These are phyloP conservation scores for Sugiyamaella boreocaroliniensis DNA, from an alignment of 805 yeast species.

Conservation along the genomic window DNA sequence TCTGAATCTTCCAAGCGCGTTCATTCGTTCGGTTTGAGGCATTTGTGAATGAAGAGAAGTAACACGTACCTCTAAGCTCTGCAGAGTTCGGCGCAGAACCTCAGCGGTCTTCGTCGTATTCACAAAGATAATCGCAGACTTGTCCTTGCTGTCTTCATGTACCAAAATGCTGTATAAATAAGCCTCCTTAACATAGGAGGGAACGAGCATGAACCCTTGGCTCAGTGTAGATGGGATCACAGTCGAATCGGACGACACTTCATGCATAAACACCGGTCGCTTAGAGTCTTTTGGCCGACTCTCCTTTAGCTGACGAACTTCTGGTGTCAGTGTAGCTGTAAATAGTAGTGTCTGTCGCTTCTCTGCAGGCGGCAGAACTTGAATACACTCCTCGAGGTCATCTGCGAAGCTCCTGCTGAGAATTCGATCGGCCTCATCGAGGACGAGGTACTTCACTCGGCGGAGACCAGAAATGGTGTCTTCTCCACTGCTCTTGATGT, in stretches of 20 bases:
- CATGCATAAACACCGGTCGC: constrained; percentile 61
- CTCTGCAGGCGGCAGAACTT: constrained; percentile 60
- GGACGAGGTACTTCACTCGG: constrained; percentile 71
- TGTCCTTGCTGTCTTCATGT: constrained; percentile 52
- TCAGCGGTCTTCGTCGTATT: constrained; percentile 90
- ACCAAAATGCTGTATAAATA: constrained; percentile 65
- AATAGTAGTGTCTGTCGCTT: constrained; percentile 82
- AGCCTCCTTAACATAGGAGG: constrained; percentile 86
- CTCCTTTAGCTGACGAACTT: constrained; percentile 74
- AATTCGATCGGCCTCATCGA: constrained; percentile 94
- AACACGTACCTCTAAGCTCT: constrained; percentile 67
- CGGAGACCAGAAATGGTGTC: constrained; percentile 76
- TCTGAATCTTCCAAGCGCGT: constrained; percentile 84
- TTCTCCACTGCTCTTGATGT: constrained; percentile 78
- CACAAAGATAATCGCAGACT: constrained; percentile 80
- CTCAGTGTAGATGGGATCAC: constrained; percentile 69
- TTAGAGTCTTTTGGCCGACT: constrained; percentile 50
- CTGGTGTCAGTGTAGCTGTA: constrained; percentile 94
- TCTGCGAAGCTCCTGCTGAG: constrained; percentile 76
- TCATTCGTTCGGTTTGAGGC: constrained; percentile 88
- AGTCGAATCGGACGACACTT: constrained; percentile 64
- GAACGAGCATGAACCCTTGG: constrained; percentile 66
- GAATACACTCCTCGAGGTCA: constrained; percentile 68
- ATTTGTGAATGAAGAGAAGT: constrained; percentile 90
- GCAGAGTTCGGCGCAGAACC: constrained; percentile 67